Base-by-base conservation (phyloP, 2,329 filamentous ascomycete genomes). In the Trichoderma arundinaceum region DNA sequence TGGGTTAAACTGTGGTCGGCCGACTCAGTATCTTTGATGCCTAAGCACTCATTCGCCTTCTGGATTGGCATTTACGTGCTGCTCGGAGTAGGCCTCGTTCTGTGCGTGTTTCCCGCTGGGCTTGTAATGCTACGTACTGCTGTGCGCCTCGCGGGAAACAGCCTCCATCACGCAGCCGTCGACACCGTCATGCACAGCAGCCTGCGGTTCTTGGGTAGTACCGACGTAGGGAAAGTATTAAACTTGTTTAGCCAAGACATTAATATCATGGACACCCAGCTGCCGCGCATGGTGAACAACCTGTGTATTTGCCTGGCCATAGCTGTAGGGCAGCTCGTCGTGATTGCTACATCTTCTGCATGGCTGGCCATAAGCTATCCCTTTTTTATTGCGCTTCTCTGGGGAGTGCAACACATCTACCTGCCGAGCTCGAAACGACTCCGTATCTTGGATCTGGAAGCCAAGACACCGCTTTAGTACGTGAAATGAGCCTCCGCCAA, bases 401-500 rank as follows among this genome's bases (percentile, higher is more conserved):
- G 22, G 13, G 13, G 46, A 8, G 39, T 59, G 35, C 73, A 74
- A 32, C 67, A 67, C 3, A 69, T 67, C 49, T 71, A 71, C 39
- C 77, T 88, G 1, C 78, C 81, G 5, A 86, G 84, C 0, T 86
- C 84, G 0, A 79, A 84, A 0, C 85, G 86, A 68, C 74, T 88
- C 3, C 81, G 84, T 39, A 77, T 83, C 15, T 72, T 87, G 22
- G 85, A 87, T 54, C 76, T 87, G 0, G 83, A 87, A 68, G 79
- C 83, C 1, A 82, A 82, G 51, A 78, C 83, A 0, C 81, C 80
- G 0, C 19, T 75, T 1, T 75, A 75, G 70, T 74, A 69, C 66
- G 72, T 69, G 4, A 28, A 28, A 51, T 51, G 28, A 35, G 28
- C 17, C 22, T 4, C 4, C 22, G 22, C 2, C 22, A 28, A 28